Evolutionary conservation across 352 stramenopile genomes (phyloP).

Genomic region (Phytophthora pseudosyringae): DNA sequence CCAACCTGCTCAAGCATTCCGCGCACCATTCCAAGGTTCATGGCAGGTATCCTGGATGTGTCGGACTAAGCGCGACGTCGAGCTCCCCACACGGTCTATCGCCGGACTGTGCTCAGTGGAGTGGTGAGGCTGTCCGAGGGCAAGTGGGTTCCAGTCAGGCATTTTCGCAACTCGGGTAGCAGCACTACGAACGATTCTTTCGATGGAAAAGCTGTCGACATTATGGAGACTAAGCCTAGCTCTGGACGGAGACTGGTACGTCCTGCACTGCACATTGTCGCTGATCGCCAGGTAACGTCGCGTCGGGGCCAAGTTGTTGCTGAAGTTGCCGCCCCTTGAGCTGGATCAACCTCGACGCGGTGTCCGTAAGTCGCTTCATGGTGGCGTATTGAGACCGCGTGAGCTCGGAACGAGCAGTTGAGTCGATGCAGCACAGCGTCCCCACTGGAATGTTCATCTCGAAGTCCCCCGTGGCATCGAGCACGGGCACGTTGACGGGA

Average conservation of each 20-base stretch:
- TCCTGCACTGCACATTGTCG: too few relatives aligned
- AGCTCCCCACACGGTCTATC: background rate
- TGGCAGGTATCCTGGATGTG: background rate
- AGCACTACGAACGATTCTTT: background rate
- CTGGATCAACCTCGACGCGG: slow-evolving; percentile 39
- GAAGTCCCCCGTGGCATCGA: background rate
- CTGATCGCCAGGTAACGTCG: background rate
- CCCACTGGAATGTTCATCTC: slow-evolving; percentile 41
- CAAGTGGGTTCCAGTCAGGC: too few relatives aligned
- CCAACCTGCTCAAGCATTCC: slow-evolving; percentile 13
- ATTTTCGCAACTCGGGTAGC: background rate
- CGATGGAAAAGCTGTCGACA: background rate
- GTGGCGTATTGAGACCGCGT: slow-evolving; percentile 44
- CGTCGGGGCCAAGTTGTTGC: slow-evolving; percentile 1
- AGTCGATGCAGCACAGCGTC: slow-evolving; percentile 48
- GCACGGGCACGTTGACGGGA: slow-evolving; percentile 27
- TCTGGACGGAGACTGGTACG: background rate
- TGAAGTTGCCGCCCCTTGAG: slow-evolving; percentile 34
- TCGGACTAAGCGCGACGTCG: background rate
- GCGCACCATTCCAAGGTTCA: slow-evolving; percentile 18
- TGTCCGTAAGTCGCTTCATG: slow-evolving; percentile 39
- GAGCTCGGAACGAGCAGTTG: slow-evolving; percentile 32
- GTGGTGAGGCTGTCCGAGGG: background rate
- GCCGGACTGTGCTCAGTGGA: slow-evolving; percentile 7
- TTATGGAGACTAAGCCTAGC: too few relatives aligned